phyloP scores from a whole-genome alignment of 805 yeast species.

The Cyberlindnera euphorbiiphila region DNA sequence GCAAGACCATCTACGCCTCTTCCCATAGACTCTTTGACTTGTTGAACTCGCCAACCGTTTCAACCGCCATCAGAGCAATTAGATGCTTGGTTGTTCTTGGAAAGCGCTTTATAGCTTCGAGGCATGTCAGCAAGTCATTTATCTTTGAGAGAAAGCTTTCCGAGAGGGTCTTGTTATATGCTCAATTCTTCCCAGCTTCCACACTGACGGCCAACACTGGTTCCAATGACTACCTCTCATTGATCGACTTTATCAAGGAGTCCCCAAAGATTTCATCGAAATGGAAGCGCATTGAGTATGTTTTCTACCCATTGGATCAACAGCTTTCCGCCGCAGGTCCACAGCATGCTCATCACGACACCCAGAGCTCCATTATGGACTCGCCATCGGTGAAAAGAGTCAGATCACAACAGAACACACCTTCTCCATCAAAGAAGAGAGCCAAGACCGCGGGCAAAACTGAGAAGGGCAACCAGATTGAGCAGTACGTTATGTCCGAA shows the following conservation, averaged over 20 bases:
- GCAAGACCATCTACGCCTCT: constrained; percentile 65
- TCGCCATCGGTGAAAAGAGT: constrained; percentile 19
- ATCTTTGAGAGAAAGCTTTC: constrained; percentile 25
- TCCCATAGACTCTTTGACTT: constrained; percentile 55
- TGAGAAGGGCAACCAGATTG: constrained; percentile 39
- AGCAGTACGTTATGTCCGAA: constrained; percentile 47
- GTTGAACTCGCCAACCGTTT: constrained; percentile 55
- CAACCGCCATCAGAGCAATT: constrained; percentile 56
- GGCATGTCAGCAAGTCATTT: constrained; percentile 20
- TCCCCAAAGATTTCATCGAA: constrained; percentile 45
- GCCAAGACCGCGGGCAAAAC: constrained; percentile 3
- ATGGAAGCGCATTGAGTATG: constrained; percentile 54
- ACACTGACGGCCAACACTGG: constrained; percentile 32
- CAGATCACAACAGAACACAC: constrained; percentile 10
- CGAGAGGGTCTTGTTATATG: constrained; percentile 38
- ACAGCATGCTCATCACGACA: too few species aligned
- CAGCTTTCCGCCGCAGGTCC: background rate
- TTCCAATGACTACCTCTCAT: constrained; percentile 37
- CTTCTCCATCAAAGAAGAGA: constrained; percentile 25
- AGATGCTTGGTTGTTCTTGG: constrained; percentile 57
- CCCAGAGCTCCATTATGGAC: constrained; percentile 8
- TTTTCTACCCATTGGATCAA: constrained; percentile 37
- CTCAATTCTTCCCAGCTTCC: constrained; percentile 51
- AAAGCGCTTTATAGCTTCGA: constrained; percentile 52
- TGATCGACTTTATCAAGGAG: constrained; percentile 43